These are phyloP conservation scores for Diaporthe australafricana DNA, from an alignment of 2,329 filamentous ascomycete species.

Conservation along the genomic window DNA sequence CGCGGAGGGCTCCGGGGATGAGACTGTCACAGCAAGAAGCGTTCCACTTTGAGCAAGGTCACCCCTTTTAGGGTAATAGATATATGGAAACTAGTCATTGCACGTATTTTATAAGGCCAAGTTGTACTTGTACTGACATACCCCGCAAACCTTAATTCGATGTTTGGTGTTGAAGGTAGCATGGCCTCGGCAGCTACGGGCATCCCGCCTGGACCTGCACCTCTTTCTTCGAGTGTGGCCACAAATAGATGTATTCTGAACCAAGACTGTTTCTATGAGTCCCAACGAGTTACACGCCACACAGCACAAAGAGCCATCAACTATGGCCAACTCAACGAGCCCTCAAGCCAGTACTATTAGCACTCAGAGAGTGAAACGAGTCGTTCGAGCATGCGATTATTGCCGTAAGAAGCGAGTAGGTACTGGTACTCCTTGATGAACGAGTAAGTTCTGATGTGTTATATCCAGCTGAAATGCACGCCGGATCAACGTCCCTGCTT, in stretches of 20 bases:
- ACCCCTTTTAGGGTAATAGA: neutral
- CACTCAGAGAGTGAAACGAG: conserved; percentile 3
- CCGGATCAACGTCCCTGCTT: conserved; percentile 7
- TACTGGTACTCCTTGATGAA: neutral
- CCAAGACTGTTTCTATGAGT: neutral
- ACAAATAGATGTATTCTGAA: neutral
- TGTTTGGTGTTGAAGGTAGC: neutral
- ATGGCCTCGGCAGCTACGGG: neutral
- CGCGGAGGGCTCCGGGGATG: neutral
- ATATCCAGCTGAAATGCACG: neutral
- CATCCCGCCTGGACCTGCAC: neutral
- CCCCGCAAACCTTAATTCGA: neutral
- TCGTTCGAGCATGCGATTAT: conserved; percentile 6
- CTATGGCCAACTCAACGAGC: neutral
- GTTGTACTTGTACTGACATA: neutral
- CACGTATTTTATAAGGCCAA: neutral
- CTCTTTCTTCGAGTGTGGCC: neutral
- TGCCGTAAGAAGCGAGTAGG: conserved; percentile 4
- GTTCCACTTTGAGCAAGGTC: neutral
- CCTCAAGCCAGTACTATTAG: neutral
- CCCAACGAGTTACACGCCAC: neutral
- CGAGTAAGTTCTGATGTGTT: neutral
- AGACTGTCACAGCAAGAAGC: neutral
- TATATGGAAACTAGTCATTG: too few species aligned
- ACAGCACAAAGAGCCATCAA: neutral